These are phyloP conservation scores for Phytomonas sp. DNA, from an alignment of 208 protist species.

Conservation along the genomic window DNA sequence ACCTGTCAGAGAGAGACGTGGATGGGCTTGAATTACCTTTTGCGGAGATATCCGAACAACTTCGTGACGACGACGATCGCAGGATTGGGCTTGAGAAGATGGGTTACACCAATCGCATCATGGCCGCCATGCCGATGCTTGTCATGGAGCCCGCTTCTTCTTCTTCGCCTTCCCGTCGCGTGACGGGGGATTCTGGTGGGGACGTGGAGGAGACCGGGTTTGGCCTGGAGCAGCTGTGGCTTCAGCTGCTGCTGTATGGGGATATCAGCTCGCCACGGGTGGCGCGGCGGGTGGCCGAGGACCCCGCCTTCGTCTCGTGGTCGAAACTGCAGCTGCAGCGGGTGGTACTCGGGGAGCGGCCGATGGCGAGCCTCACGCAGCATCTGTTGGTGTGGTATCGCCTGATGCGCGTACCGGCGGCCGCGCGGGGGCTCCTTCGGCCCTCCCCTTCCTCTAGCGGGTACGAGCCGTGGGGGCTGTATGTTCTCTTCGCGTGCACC, in stretches of 20 bases:
- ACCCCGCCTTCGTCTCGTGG: constrained; percentile 23
- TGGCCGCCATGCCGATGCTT: constrained; percentile 22
- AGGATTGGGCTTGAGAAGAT: constrained; percentile 33
- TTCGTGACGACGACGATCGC: constrained; percentile 20
- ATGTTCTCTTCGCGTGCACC: constrained; percentile 25
- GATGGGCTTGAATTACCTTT: constrained; percentile 32
- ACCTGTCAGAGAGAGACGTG: background rate
- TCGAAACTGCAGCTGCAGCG: constrained; percentile 17
- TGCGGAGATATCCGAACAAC: constrained; percentile 36
- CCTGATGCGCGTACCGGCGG: constrained; percentile 20
- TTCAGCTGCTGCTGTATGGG: constrained; percentile 31
- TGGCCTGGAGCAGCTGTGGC: constrained; percentile 6
- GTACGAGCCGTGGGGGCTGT: constrained; percentile 34
- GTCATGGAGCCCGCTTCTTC: constrained; percentile 9
- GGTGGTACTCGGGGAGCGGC: constrained; percentile 26
- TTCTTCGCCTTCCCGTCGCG: background rate
- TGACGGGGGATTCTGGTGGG: background rate
- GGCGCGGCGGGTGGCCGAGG: constrained; percentile 25
- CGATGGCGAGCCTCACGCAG: constrained; percentile 18
- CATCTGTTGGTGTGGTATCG: constrained; percentile 31
- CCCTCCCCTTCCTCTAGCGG: background rate
- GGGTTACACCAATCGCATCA: constrained; percentile 22
- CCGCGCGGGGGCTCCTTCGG: constrained; percentile 12
- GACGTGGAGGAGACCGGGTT: no score
- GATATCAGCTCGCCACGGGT: constrained; percentile 15